Evolutionary conservation across 2,329 filamentous ascomycete genomes (phyloP), one percentile per base, ranked within the genome.

Genomic region (Penicillium rolfsii): DNA sequence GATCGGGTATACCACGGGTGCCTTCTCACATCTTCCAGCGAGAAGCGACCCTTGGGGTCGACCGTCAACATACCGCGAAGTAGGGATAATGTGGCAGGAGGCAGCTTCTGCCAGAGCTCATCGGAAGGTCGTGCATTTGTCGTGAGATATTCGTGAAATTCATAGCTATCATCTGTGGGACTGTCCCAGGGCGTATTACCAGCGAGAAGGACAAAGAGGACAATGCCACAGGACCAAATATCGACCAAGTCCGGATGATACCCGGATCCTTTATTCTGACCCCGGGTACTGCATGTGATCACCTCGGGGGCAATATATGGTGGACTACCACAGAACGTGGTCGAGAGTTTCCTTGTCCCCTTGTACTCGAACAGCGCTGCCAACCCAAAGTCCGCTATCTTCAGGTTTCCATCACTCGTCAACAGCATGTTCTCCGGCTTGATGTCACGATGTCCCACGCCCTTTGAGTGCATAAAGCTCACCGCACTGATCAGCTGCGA

Each of bases 171-270:
- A 38, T 85, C 80, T 2, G 93, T 94, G 0, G 95, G 95, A 73
- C 95, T 91, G 72, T 98, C 95, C 95, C 95, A 99, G 0, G 95
- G 95, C 1, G 95, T 99, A 74, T 99, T 99, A 9, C 95, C 95
- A 1, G 96, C 93, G 3, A 99, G 82, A 4, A 99, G 82, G 38
- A 98, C 95, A 72, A 99, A 99, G 4, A 99, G 82, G n/a, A 99
- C 96, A 56, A 99, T 93, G 36, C 95, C 95, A 70, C 93, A 97
- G 16, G 93, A 97, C 96, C 96, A 99, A 59, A 99, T 89, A 73
- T 99, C 95, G 40, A 91, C 91, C 45, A 91, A 79, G 63, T 97
- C 91, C 7, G 93, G 88, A 33, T 77, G 76, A 62, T 84, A 84
- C 7, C 81, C 81, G 14, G 66, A 52, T 3, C 79, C 79, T 61